Conservation (phyloP, 2,329 filamentous ascomycete species). For the Domatiomyces catenatus region DNA sequence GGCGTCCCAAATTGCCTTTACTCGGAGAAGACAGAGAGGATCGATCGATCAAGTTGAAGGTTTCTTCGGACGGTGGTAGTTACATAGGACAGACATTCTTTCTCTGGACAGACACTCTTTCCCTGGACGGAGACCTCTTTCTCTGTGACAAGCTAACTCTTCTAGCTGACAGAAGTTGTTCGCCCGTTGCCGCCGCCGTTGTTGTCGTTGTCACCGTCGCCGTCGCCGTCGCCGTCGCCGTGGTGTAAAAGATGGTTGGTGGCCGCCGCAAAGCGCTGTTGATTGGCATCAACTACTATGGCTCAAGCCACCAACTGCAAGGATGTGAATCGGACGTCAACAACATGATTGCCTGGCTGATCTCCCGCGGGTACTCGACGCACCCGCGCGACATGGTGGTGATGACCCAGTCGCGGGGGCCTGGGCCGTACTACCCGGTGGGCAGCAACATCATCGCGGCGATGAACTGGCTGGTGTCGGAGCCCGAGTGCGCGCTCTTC, state of each 20-base stretch:
- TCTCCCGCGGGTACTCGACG: constrained; percentile 30
- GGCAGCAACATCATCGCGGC: constrained; percentile 36
- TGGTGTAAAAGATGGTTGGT: too few species aligned
- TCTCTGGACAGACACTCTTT: too few species aligned
- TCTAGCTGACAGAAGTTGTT: too few species aligned
- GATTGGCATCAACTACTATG: constrained; percentile 39
- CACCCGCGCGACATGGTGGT: constrained; percentile 30
- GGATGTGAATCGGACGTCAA: constrained; percentile 37
- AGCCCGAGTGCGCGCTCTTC: constrained; percentile 23
- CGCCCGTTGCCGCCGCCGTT: too few species aligned
- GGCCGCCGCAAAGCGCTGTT: constrained; percentile 31
- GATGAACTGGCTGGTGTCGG: constrained; percentile 41
- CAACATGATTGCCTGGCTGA: constrained; percentile 32
- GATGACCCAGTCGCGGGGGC: constrained; percentile 23
- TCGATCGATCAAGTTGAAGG: too few species aligned
- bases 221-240: constrained; percentile 3
- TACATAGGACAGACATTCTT: too few species aligned
- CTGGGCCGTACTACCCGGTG: constrained; percentile 23
- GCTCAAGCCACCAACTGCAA: constrained; percentile 28
- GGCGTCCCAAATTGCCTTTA: too few species aligned
- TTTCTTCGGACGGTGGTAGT: too few species aligned
- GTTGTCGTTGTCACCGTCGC: not conserved
- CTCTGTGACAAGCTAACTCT: too few species aligned
- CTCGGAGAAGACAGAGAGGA: too few species aligned
- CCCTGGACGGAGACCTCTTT: too few species aligned